Evolutionary conservation across 192 early-diverging fungal genomes (phyloP).

Genomic region (Coemansia sp.): DNA sequence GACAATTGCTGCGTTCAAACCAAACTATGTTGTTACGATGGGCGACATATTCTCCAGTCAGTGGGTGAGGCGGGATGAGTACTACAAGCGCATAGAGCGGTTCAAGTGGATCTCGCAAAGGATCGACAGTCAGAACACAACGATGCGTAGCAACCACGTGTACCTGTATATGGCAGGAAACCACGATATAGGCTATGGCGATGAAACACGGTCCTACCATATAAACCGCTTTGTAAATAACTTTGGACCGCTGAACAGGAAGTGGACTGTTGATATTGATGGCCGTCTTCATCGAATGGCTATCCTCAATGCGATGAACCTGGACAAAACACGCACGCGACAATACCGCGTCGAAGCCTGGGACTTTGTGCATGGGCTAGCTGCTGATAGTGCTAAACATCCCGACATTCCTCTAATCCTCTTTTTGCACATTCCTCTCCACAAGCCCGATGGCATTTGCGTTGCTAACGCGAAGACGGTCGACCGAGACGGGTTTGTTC

Average conservation of each 20-base stretch:
- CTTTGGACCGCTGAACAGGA: constrained; percentile 58
- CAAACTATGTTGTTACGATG: constrained; percentile 59
- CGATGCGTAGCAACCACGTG: constrained; percentile 9
- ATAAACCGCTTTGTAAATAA: constrained; percentile 55
- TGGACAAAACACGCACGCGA: constrained; percentile 40
- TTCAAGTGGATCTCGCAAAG: constrained; percentile 60
- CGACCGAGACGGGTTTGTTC: constrained; percentile 50
- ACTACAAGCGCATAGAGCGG: constrained; percentile 56
- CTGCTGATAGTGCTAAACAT: constrained; percentile 19
- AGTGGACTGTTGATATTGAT: constrained; percentile 24
- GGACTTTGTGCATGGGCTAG: constrained; percentile 54
- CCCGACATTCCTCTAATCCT: constrained; percentile 55
- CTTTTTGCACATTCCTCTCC: constrained; percentile 62
- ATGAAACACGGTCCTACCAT: constrained; percentile 55
- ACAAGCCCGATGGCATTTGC: constrained; percentile 60
- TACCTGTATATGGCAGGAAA: constrained; percentile 62
- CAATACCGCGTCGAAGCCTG: constrained; percentile 58
- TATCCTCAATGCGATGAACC: constrained; percentile 51
- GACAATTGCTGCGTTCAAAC: constrained; percentile 48
- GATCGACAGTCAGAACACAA: constrained; percentile 19
- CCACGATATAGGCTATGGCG: constrained; percentile 68
- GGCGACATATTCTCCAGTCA: constrained; percentile 70
- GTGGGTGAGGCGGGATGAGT: constrained; percentile 59
- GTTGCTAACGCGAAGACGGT: constrained; percentile 46
- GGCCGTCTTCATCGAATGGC: constrained; percentile 27